Percentiles rank a stretch among this genome's conserved stretches.
phyloP scores from a whole-genome alignment of 129 eudicot genomes.

The Helianthus annuus region DNA sequence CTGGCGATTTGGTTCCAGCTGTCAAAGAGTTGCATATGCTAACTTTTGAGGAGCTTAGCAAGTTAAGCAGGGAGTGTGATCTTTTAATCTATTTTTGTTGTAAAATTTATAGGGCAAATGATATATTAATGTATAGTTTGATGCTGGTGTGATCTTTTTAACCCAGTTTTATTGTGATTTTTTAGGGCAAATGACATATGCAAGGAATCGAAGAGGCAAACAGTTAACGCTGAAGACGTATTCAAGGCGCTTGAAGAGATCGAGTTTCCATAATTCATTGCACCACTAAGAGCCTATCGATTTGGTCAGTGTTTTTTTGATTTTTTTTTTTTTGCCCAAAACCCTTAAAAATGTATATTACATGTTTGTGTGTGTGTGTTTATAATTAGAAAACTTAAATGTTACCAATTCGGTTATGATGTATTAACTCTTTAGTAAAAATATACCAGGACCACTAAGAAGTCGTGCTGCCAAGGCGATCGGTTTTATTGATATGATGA shows the following conservation, averaged over 20 bases:
- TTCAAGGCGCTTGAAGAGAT: conserved; percentile 92
- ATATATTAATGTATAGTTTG: too few species aligned
- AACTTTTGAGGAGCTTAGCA: background rate
- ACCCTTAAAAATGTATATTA: background rate
- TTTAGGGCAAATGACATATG: conserved; percentile 86
- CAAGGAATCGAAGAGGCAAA: conserved; percentile 87
- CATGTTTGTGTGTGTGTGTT: too few species aligned
- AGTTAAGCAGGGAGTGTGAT: background rate
- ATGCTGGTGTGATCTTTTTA: background rate
- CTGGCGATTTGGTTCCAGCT: too few species aligned
- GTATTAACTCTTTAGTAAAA: background rate
- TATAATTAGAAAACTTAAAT: background rate
- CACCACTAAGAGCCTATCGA: conserved; percentile 51
- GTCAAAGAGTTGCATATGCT: too few species aligned
- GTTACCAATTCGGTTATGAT: conserved; percentile 6
- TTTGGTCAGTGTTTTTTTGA: too few species aligned
- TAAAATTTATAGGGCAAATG: conserved; percentile 37
- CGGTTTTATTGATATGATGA: conserved; percentile 83
- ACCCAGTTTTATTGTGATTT: background rate
- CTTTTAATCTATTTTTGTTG: background rate
- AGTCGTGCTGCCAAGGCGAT: conserved; percentile 94
- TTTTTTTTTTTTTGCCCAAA: too few species aligned
- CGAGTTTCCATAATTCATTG: conserved; percentile 79
- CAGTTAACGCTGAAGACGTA: conserved; percentile 77
- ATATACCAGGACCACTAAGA: conserved; percentile 69